phyloP scores from a whole-genome alignment of 495 filamentous ascomycete species.

The Penicillium macrosclerotiorum region DNA sequence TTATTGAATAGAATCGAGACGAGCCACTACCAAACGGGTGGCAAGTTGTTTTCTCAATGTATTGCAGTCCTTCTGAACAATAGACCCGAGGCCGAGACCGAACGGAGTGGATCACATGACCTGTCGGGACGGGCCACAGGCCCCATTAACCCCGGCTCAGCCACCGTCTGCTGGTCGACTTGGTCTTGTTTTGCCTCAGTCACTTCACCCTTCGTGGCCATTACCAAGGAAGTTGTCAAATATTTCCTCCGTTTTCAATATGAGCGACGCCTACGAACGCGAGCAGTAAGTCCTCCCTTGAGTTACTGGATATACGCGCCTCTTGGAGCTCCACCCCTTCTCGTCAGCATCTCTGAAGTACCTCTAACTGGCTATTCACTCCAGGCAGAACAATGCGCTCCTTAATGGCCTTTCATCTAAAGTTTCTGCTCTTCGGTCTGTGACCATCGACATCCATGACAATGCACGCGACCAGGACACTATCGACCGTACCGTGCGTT shows the following conservation, averaged over 20 bases:
- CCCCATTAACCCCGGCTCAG: slow-evolving; percentile 12
- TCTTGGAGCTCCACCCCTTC: no score
- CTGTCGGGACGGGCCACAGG: slow-evolving; percentile 4
- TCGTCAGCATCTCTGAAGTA: no score
- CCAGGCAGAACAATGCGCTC: slow-evolving; percentile 90
- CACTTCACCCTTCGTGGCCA: background rate
- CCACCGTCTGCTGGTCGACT: slow-evolving; percentile 5
- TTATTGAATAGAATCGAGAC: background rate
- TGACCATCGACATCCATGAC: slow-evolving; percentile 99
- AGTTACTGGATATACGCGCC: background rate
- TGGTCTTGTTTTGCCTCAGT: background rate
- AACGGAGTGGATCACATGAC: slow-evolving; percentile 11
- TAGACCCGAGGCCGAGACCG: background rate
- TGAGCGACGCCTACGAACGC: slow-evolving; percentile 95
- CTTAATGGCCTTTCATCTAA: slow-evolving; percentile 87
- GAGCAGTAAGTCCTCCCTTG: slow-evolving; percentile 57
- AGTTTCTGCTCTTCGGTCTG: slow-evolving; percentile 84
- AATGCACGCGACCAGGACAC: slow-evolving; percentile 82
- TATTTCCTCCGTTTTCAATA: slow-evolving; percentile 34
- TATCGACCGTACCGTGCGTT: slow-evolving; percentile 80
- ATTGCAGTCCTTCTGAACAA: background rate
- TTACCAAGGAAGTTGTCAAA: background rate
- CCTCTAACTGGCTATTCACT: slow-evolving; percentile 6
- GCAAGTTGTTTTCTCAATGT: background rate
- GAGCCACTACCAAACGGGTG: background rate